A percentile compares a stretch with the other conserved stretches of the same genome.
Conservation (phyloP, 2,329 filamentous ascomycete genomes). For the Aschersonia sp. region DNA sequence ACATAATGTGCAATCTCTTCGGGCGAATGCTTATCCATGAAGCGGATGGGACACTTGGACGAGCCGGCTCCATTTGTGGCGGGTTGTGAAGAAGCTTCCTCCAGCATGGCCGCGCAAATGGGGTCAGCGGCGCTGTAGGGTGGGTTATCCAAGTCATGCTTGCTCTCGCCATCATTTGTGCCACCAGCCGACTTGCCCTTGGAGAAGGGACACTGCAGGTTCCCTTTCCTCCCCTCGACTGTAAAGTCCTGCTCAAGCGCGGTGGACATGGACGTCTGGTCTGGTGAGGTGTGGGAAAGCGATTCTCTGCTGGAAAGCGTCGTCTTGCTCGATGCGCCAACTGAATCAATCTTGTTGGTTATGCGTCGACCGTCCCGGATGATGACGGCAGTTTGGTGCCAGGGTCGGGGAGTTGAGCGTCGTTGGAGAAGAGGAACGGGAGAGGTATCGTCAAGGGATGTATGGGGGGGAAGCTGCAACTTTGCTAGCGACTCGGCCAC, state of each 20-base stretch:
- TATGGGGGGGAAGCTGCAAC: conserved; percentile 46
- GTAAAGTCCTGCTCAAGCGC: conserved; percentile 83
- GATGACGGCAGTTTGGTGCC: conserved; percentile 44
- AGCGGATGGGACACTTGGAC: conserved; percentile 79
- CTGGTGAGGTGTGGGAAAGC: conserved; percentile 26
- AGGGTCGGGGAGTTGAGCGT: conserved; percentile 23
- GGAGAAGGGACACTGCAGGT: conserved; percentile 68
- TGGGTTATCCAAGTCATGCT: conserved; percentile 19
- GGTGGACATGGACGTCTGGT: conserved; percentile 44
- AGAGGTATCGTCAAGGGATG: conserved; percentile 30
- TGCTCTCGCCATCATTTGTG: conserved; percentile 8
- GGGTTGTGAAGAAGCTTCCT: conserved; percentile 40
- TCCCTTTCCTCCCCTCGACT: conserved; percentile 65
- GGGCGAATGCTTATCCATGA: conserved; percentile 79
- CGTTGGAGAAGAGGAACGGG: conserved; percentile 41
- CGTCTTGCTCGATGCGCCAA: conserved; percentile 35
- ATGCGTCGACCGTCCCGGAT: conserved; percentile 50
- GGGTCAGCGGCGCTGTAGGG: conserved; percentile 40
- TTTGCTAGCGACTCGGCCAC: conserved; percentile 52
- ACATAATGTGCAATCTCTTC: conserved; percentile 91
- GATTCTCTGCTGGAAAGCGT: conserved; percentile 34
- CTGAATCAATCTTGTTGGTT: conserved; percentile 34
- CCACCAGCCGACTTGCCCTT: conserved; percentile 22
- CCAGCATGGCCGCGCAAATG: conserved; percentile 49
- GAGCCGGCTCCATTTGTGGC: conserved; percentile 33